These are phyloP conservation scores for Tinospora cordifolia DNA, from an alignment of 164 flowering plant species.

Conservation along the genomic window DNA sequence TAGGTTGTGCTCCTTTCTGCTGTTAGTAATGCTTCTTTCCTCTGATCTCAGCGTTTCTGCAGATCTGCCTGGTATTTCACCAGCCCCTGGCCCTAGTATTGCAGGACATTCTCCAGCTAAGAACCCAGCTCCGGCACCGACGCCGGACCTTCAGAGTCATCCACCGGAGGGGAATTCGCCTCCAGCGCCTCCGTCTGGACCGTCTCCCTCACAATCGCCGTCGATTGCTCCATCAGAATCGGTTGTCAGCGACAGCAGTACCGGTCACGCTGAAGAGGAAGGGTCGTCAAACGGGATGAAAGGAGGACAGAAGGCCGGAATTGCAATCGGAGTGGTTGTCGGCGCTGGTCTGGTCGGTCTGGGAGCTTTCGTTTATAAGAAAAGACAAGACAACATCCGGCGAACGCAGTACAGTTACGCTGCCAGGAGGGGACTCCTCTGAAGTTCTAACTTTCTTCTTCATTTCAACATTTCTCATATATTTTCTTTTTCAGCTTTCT, in stretches of 20 bases:
- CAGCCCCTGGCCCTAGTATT: not conserved
- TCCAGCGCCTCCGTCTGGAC: not conserved
- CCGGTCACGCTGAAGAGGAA: not conserved
- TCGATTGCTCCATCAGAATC: not conserved
- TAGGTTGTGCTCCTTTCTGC: not conserved
- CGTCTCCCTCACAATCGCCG: not conserved
- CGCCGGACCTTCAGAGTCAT: not conserved
- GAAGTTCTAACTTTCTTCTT: not conserved
- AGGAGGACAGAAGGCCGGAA: conserved; percentile 34
- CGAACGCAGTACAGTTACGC: conserved; percentile 28
- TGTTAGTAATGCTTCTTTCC: not conserved
- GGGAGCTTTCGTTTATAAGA: conserved; percentile 29
- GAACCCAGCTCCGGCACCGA: not conserved
- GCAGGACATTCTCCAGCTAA: not conserved
- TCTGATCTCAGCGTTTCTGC: not conserved
- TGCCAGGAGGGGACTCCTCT: conserved; percentile 16
- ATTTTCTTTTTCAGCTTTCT: not conserved
- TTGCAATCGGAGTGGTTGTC: conserved; percentile 26
- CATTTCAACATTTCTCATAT: not conserved
- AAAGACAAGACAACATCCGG: conserved; percentile 27
- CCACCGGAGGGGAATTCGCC: not conserved
- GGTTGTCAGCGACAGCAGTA: not conserved
- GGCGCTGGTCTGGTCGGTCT: conserved; percentile 21
- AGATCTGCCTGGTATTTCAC: not conserved
- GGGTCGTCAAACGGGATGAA: conserved; percentile 23